phyloP scores from a whole-genome alignment of 2,329 filamentous ascomycete species.

The Aspergillus costaricaensis region DNA sequence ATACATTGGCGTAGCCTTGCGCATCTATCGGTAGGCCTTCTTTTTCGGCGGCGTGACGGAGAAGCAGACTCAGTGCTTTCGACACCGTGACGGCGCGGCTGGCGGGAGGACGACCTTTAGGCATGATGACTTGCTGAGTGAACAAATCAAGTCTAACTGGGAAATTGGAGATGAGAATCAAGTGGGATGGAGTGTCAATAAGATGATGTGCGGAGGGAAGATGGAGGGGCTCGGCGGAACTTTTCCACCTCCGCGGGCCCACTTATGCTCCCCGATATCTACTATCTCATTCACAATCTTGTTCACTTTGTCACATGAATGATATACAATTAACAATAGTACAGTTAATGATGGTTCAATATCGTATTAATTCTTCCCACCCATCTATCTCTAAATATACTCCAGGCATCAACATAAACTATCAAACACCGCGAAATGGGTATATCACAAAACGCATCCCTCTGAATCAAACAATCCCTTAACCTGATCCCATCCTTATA shows the following conservation, averaged over 20 bases:
- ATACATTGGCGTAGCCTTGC: conserved; percentile 62
- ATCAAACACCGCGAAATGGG: conserved; percentile 11
- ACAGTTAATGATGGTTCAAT: too few relatives aligned
- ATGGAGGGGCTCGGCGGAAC: not conserved
- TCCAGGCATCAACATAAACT: not conserved
- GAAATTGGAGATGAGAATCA: not conserved
- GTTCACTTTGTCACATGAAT: too few relatives aligned
- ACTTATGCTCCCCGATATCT: not conserved
- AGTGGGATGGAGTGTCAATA: not conserved
- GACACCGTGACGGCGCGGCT: conserved; percentile 42
- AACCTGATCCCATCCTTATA: too few relatives aligned
- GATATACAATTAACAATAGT: too few relatives aligned
- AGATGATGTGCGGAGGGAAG: not conserved
- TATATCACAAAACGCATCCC: conserved; percentile 14
- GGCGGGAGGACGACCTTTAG: conserved; percentile 12
- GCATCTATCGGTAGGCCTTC: conserved; percentile 61
- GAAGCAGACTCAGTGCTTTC: conserved; percentile 48
- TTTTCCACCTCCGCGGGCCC: not conserved
- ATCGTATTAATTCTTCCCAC: too few relatives aligned
- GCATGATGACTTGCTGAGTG: not conserved
- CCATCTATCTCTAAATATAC: too few relatives aligned
- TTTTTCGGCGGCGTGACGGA: conserved; percentile 63
- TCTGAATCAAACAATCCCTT: not conserved
- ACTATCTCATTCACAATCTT: too few relatives aligned
- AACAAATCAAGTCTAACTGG: too few relatives aligned